Evolutionary conservation across 768 basidiomycete genomes (phyloP).

Genomic region (Bullera alba): DNA sequence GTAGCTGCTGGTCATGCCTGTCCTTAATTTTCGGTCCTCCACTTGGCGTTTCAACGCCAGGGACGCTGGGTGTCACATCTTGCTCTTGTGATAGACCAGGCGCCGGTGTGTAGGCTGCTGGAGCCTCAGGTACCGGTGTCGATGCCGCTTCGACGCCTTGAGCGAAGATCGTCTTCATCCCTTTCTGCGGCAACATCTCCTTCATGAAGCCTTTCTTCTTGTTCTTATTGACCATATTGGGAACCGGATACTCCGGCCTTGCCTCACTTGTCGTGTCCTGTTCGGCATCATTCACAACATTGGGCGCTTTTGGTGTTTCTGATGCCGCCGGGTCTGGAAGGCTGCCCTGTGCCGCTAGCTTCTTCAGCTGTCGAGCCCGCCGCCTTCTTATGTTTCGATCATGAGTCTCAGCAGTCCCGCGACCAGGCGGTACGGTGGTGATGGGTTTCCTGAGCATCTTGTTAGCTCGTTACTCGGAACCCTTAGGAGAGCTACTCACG

Average conservation of each 20-base stretch:
- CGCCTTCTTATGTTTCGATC: slow-evolving; percentile 25
- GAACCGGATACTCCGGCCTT: slow-evolving; percentile 6
- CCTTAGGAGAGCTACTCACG: background rate
- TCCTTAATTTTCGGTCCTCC: too few relatives aligned
- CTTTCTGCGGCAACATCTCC: slow-evolving; percentile 20
- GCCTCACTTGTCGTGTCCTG: slow-evolving; percentile 1
- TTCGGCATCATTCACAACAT: background rate
- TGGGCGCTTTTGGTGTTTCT: background rate
- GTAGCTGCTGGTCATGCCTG: too few relatives aligned
- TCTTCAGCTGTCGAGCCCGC: slow-evolving; percentile 10
- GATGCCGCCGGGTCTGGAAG: background rate
- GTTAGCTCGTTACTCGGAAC: too few relatives aligned
- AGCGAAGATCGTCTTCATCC: slow-evolving; percentile 20
- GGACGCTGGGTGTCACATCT: too few relatives aligned
- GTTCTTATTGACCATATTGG: slow-evolving; percentile 25
- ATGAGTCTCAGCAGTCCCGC: slow-evolving; percentile 28
- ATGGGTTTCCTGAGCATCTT: too few relatives aligned
- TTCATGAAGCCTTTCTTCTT: slow-evolving; percentile 37
- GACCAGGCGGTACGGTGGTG: slow-evolving; percentile 21
- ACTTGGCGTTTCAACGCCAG: too few relatives aligned
- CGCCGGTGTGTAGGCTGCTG: too few relatives aligned
- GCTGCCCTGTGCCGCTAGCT: background rate
- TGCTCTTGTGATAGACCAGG: too few relatives aligned
- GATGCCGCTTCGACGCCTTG: slow-evolving; percentile 1
- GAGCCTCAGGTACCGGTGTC: too few relatives aligned